These are phyloP conservation scores for Boletus fagicola DNA, from an alignment of 768 basidiomycete genomes.

Conservation along the genomic window DNA sequence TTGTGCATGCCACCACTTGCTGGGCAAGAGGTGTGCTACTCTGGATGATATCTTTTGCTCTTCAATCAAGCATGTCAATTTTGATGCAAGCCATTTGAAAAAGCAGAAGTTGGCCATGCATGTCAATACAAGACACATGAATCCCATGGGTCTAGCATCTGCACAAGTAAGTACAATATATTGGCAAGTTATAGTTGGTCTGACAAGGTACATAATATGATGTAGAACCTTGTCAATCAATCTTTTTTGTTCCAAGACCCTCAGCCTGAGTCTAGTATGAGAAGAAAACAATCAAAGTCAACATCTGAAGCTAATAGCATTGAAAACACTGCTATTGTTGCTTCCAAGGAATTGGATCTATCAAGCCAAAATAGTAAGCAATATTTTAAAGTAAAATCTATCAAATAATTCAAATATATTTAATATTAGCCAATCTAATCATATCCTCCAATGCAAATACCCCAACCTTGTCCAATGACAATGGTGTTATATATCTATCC, in stretches of 20 bases:
- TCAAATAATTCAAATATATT: rapidly evolving
- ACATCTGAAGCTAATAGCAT: not conserved
- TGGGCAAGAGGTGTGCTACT: slow-evolving; percentile 5
- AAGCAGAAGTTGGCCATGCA: slow-evolving; percentile 12
- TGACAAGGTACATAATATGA: not conserved
- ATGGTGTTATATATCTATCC: too few relatives aligned
- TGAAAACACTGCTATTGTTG: not conserved
- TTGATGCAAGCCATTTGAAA: not conserved
- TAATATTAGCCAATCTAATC: not conserved
- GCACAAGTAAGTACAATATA: slow-evolving; percentile 11
- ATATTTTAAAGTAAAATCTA: not conserved
- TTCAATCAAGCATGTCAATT: not conserved
- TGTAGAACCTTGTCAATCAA: not conserved
- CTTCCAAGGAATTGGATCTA: not conserved
- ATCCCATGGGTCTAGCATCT: not conserved
- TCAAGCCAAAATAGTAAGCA: not conserved
- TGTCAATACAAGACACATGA: slow-evolving; percentile 21
- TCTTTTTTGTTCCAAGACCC: not conserved
- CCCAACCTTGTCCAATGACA: too few relatives aligned
- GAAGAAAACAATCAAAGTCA: not conserved
- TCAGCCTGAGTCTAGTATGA: not conserved
- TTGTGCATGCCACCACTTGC: not conserved
- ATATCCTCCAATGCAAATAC: not conserved
- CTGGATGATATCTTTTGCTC: not conserved
- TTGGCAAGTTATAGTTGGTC: rapidly evolving